Evolutionary conservation across 2,329 filamentous ascomycete genomes (phyloP), one percentile per base, ranked within the genome.

Genomic region (Aureobasidium sp.): DNA sequence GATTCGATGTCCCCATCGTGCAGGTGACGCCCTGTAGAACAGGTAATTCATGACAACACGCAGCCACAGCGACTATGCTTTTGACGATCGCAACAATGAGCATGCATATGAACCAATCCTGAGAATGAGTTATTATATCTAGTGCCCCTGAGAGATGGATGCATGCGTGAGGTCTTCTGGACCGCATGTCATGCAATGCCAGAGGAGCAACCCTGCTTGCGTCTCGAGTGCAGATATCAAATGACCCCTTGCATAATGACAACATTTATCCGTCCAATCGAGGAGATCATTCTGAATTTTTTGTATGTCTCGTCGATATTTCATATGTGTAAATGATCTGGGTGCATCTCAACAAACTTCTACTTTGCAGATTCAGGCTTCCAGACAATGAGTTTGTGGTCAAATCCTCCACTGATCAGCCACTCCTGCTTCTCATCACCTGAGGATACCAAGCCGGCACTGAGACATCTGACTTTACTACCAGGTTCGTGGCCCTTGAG

Each of bases 371-470:
- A 10, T 20, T 63, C 61, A 26, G 64, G 61, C 63, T 72, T 77
- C 85, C 85, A 87, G 37, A 86, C 70, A 64, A 87, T 77, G 64
- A 87, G 71, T 64, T 74, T 80, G 68, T 83, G 83, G 73, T 87
- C 85, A 71, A 87, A 87, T 1, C 84, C 85, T 27, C 85, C 85
- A 72, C 82, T 86, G 34, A 87, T 76, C 60, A 87, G 68, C 71
- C 80, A 78, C 70, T 87, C 84, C 63, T 78, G 76, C 67, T 66
- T 67, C n/a, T 51, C 55, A 1, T 63, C 68, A 13, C 63, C 62
- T 2, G 41, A 63, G 1, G 63, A 58, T 17, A 83, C 72, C 61
- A 68, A 71, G 0, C 82, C 84, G 2, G 81, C 79, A 78, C 82
- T 85, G 27, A 86, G 73, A 68, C 81, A 83, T 34, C 84, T 72